Conservation (phyloP, 2,329 filamentous ascomycete species). For the Coniochaeta pulveracea region DNA sequence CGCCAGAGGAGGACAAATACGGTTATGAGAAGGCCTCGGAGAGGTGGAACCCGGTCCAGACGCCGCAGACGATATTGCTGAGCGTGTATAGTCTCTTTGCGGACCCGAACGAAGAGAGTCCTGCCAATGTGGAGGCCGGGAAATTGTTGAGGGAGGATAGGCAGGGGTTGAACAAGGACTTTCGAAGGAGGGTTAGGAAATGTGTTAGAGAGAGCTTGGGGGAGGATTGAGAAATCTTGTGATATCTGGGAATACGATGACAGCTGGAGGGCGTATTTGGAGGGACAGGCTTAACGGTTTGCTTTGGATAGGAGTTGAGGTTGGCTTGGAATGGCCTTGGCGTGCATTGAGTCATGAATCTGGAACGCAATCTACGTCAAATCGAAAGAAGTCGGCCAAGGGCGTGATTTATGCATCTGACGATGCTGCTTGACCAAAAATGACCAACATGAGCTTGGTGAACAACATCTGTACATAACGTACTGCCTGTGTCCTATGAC, state of each 20-base stretch:
- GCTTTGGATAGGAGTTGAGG: background rate
- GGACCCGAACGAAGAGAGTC: slow-evolving; percentile 88
- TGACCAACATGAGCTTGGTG: too few species aligned
- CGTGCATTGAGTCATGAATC: background rate
- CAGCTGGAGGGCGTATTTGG: background rate
- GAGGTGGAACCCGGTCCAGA: slow-evolving; percentile 91
- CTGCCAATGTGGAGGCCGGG: slow-evolving; percentile 90
- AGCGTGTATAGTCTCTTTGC: slow-evolving; percentile 88
- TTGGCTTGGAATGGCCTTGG: background rate
- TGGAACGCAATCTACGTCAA: too few species aligned
- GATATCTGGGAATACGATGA: background rate
- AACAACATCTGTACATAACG: too few species aligned
- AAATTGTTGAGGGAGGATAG: slow-evolving; percentile 74
- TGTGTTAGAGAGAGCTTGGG: slow-evolving; percentile 76
- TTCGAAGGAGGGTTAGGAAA: slow-evolving; percentile 64
- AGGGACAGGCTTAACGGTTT: background rate
- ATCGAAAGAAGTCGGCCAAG: too few species aligned
- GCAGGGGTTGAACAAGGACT: slow-evolving; percentile 52
- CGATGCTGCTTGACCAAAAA: too few species aligned
- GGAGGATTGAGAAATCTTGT: slow-evolving; percentile 38
- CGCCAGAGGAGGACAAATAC: slow-evolving; percentile 85
- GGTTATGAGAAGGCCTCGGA: slow-evolving; percentile 87
- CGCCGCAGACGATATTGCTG: slow-evolving; percentile 85
- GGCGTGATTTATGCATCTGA: too few species aligned
- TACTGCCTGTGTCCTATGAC: too few species aligned